phyloP scores from a whole-genome alignment of 768 basidiomycete genomes.

The Trametes gibbosa region DNA sequence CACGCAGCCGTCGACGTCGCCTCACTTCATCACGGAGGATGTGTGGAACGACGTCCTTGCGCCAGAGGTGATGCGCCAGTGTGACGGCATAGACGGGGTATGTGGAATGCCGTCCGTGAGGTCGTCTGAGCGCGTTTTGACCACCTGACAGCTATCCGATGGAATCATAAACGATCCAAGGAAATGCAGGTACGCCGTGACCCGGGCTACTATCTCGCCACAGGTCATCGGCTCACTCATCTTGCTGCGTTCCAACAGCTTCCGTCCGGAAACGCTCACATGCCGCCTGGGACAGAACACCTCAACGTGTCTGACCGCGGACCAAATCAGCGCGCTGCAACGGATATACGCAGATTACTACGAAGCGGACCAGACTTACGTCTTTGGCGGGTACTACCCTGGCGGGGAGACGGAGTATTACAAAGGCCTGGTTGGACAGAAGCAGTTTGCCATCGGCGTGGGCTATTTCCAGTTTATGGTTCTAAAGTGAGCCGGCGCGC shows the following conservation, averaged over 20 bases:
- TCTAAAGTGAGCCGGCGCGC: conserved; percentile 18
- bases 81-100: conserved; percentile 32
- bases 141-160: conserved; percentile 22
- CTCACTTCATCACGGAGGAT: conserved; percentile 26
- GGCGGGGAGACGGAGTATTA: conserved; percentile 25
- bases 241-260: conserved; percentile 4
- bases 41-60: conserved; percentile 29
- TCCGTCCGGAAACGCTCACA: conserved; percentile 30
- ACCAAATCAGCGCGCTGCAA: conserved; percentile 29
- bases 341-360: conserved; percentile 28
- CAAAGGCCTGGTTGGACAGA: conserved; percentile 17
- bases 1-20: conserved; percentile 22
- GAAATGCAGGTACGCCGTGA: conserved; percentile 20
- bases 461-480: conserved; percentile 22
- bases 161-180: conserved; percentile 29
- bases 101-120: background rate
- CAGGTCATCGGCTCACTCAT: background rate
- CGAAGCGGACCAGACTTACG: conserved; percentile 25
- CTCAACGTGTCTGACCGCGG: conserved; percentile 27
- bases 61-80: conserved; percentile 32
- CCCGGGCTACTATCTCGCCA: background rate
- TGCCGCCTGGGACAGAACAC: conserved; percentile 26
- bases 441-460: conserved; percentile 13
- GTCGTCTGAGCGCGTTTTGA: background rate
- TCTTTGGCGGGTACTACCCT: conserved; percentile 30